These are phyloP conservation scores for Ceriops tagal DNA, from an alignment of 345 rosid species.

Conservation along the genomic window DNA sequence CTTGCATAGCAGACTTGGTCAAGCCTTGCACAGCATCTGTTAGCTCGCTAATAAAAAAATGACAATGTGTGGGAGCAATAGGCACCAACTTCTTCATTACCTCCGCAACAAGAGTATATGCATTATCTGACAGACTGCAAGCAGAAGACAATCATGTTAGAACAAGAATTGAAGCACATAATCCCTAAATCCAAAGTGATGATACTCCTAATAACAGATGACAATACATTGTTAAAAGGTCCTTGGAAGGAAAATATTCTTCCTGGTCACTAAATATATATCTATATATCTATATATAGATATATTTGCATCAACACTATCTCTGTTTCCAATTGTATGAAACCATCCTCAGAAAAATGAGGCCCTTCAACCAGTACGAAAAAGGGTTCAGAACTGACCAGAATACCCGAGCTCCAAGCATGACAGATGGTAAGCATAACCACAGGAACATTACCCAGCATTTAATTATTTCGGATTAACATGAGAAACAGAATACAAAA, in stretches of 20 bases:
- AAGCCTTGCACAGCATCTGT: constrained; percentile 64
- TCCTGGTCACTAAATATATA: background rate
- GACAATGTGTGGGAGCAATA: constrained; percentile 74
- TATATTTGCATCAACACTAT: no score
- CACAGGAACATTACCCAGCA: no score
- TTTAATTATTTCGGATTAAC: background rate
- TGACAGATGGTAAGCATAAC: background rate
- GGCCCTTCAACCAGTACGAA: background rate
- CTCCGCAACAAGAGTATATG: constrained; percentile 82
- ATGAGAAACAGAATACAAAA: background rate
- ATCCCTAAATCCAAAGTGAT: background rate
- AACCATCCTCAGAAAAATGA: background rate
- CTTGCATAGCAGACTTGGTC: constrained; percentile 73
- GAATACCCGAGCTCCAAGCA: background rate
- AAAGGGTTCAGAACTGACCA: background rate
- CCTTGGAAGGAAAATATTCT: background rate
- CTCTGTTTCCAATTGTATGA: background rate
- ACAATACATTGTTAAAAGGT: background rate
- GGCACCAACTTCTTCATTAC: constrained; percentile 85
- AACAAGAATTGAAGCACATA: background rate
- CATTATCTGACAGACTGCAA: constrained; percentile 85
- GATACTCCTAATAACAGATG: background rate
- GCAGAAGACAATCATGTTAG: constrained; percentile 19
- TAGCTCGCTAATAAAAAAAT: constrained; percentile 75
- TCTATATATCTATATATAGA: no score